Conservation (phyloP, 805 yeast genomes). For the Candida cerambycidarum region DNA sequence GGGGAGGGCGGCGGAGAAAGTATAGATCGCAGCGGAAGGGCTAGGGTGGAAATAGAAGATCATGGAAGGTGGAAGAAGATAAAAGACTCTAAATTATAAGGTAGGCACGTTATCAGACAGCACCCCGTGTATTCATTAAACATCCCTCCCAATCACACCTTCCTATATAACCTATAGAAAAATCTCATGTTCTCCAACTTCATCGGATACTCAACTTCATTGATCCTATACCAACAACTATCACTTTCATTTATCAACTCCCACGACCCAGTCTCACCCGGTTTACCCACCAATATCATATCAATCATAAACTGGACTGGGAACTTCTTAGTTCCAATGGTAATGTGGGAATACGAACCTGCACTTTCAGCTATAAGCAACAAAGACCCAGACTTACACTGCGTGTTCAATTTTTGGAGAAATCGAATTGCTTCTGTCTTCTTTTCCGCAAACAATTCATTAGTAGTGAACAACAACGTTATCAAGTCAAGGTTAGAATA, state of each 20-base stretch:
- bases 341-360: conserved; percentile 81
- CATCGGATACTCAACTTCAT: conserved; percentile 53
- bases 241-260: conserved; percentile 63
- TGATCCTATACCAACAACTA: conserved; percentile 76
- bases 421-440: conserved; percentile 59
- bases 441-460: conserved; percentile 76
- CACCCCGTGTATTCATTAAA: no score
- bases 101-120: no score
- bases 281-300: conserved; percentile 60
- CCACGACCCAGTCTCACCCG: conserved; percentile 57
- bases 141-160: conserved; percentile 42
- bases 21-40: no score
- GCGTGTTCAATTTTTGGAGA: conserved; percentile 49
- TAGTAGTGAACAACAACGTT: conserved; percentile 81
- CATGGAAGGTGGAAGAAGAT: no score
- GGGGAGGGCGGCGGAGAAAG: no score
- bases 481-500: conserved; percentile 45
- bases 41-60: no score
- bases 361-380: conserved; percentile 82
- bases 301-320: conserved; percentile 83
- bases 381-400: conserved; percentile 56
- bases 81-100: no score
- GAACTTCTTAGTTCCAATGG: conserved; percentile 71
- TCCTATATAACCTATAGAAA: conserved; percentile 72
- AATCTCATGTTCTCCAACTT: conserved; percentile 87